These are phyloP conservation scores for Forsythia viridissima DNA, from an alignment of 257 asterid species.

Conservation along the genomic window DNA sequence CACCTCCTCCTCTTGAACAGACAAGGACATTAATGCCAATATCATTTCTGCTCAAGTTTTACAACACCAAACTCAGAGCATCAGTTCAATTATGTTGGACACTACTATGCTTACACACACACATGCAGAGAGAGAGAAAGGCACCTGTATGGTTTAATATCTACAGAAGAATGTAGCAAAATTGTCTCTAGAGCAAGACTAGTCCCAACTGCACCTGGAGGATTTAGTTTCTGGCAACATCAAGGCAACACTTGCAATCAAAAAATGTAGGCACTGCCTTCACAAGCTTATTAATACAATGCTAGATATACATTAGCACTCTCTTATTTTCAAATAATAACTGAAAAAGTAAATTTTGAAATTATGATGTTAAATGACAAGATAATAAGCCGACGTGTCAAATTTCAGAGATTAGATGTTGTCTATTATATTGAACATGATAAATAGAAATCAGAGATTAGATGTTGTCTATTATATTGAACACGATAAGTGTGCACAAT, in stretches of 20 bases:
- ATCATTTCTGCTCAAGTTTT: constrained; percentile 51
- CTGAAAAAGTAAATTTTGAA: not conserved
- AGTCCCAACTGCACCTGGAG: constrained; percentile 91
- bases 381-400: not conserved
- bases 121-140: constrained; percentile 6
- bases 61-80: constrained; percentile 14
- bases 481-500: not conserved
- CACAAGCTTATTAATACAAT: not conserved
- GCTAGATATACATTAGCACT: not conserved
- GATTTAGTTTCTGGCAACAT: constrained; percentile 69
- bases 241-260: constrained; percentile 20
- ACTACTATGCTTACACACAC: not conserved
- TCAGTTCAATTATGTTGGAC: constrained; percentile 10
- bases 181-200: constrained; percentile 94
- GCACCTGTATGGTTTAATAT: constrained; percentile 56
- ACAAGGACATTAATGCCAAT: constrained; percentile 60
- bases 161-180: constrained; percentile 60
- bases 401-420: not conserved
- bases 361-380: not conserved
- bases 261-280: not conserved
- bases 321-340: not conserved
- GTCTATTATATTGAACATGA: not conserved
- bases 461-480: not conserved
- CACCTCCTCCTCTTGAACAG: constrained; percentile 99
- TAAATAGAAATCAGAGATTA: not conserved